Base-by-base conservation (phyloP, 2,329 filamentous ascomycete species). In the Penicillium sp. region DNA sequence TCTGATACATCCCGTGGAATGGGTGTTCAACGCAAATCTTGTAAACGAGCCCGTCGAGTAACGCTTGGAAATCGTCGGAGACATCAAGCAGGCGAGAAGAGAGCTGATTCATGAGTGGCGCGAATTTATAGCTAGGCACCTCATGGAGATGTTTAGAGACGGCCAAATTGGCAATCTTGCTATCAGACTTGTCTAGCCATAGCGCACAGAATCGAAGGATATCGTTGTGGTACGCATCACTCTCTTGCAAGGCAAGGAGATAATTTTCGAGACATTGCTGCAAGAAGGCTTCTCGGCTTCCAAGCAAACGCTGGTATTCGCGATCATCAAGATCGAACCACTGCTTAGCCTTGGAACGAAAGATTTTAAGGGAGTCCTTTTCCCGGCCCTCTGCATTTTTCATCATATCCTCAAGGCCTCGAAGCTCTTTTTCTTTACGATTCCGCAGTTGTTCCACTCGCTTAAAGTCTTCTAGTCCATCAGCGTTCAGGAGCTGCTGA, bases 1-100 rank as follows among this genome's bases (percentile, higher is more conserved):
- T 90, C 65, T 97, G 92, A 70, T 99, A 96, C 86, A 97, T 93
- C 47, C 92, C 92, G 69, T 99, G 95, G 71, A 92, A 96, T 0
- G 94, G 95, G 74, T 99, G 94, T 54, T 99, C 92, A 11, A 84
- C 81, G 68, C 93, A 97, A 53, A 99, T 96, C 8, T 86, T 87
- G 67, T 86, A 85, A 4, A 97, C 86, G 18, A 99, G 77, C 2
- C 81, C 79, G 49, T 85, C 84, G 2, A 99, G 79, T 1, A 93
- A 80, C 40, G 79, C 81, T 67, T 99, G 94, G 67, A 99, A 99
- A 0, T 79, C 69, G 15, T 81, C 82, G 1, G 81, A 74, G 29
- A 87, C 82, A 58, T 89, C 85, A 57, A 96, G 86, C 6, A 99
- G 78, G 7, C 94, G 87, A n/a, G 95, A 99, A 6, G 92, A 93